Conservation (phyloP, 805 yeast species). For the Saccharomycopsis sp. region DNA sequence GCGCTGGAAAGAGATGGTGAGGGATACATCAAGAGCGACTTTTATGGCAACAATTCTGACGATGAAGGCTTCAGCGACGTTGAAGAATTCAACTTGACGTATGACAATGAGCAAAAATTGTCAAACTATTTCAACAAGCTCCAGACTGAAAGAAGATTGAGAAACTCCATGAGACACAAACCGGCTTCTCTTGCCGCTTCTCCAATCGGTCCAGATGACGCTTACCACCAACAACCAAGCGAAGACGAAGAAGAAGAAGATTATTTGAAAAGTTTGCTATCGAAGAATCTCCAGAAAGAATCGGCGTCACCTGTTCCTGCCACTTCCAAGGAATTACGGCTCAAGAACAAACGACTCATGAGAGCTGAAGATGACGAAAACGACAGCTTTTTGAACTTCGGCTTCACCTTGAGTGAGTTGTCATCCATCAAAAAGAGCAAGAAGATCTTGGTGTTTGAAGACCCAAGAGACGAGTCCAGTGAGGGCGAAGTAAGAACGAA, state of each 20-base stretch:
- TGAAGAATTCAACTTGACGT: constrained; percentile 3
- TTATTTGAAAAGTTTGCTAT: constrained; percentile 5
- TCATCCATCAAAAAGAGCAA: constrained; percentile 15
- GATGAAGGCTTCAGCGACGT: constrained; percentile 13
- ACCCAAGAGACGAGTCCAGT: constrained; percentile 8
- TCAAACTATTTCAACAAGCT: constrained; percentile 10
- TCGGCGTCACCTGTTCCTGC: background rate
- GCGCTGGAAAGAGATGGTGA: constrained; percentile 8
- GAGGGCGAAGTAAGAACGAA: background rate
- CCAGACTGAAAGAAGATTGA: constrained; percentile 5
- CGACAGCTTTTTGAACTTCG: constrained; percentile 17
- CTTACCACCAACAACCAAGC: too few species aligned
- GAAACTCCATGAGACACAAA: background rate
- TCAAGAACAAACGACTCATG: constrained; percentile 11
- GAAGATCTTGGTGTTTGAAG: constrained; percentile 19
- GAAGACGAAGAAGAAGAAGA: constrained; percentile 17
- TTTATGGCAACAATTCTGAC: constrained; percentile 11
- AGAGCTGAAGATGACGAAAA: constrained; percentile 6
- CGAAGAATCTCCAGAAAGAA: background rate
- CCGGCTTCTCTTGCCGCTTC: background rate
- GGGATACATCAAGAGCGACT: background rate
- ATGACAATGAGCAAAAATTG: constrained; percentile 7
- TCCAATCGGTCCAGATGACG: too few species aligned
- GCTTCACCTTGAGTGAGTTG: constrained; percentile 20
- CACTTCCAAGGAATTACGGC: background rate